Base-by-base conservation (phyloP, 768 basidiomycete genomes). In the Kwoniella dejecticola region DNA sequence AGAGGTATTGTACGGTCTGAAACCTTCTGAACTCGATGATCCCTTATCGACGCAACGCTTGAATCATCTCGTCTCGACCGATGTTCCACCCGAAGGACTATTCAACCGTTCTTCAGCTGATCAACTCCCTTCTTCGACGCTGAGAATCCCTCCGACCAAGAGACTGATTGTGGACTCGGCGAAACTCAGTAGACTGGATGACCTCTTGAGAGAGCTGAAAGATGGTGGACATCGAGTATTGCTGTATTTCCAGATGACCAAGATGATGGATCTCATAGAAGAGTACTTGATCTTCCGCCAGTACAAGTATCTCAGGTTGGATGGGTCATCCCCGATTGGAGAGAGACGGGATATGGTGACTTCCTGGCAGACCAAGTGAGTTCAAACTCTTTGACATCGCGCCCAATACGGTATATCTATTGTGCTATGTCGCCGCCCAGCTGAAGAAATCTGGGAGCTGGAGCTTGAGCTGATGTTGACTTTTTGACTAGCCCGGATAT, bases 211-310 rank as follows among this genome's bases (percentile, higher is more conserved):
- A 63, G 90, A 95, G 71, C 86, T 99, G 59, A 98, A 96, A 80
- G 83, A 86, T 33, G 89, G 87, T 1, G 94, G 94, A 63, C 96
- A 99, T 79, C 87, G 93, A 46, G 91, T 95, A 13, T 80, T 99
- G 70, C 84, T 99, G 19, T 99, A 98, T 81, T 98, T 97, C 87
- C 96, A 99, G 79, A 99, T 99, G 96, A 98, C 95, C 12, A 86
- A 89, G 61, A 99, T 98, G 96, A 96, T 99, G 88, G 94, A 97
- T 77, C 82, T 98, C 50, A 94, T 98, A 86, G 96, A 98, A 79
- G 96, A 98, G 77, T 99, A 97, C 77, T 83, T 99, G 62, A 91
- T 96, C 60, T 96, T 89, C 81, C 87, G 95, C 1, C 94, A 97
- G 77, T 92, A 92, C 82, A 94, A 92, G 79, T 96, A 97, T 75